Evolutionary conservation across 768 basidiomycete species (phyloP), one percentile per base, ranked within the genome.

Genomic region (Pholiota molesta): DNA sequence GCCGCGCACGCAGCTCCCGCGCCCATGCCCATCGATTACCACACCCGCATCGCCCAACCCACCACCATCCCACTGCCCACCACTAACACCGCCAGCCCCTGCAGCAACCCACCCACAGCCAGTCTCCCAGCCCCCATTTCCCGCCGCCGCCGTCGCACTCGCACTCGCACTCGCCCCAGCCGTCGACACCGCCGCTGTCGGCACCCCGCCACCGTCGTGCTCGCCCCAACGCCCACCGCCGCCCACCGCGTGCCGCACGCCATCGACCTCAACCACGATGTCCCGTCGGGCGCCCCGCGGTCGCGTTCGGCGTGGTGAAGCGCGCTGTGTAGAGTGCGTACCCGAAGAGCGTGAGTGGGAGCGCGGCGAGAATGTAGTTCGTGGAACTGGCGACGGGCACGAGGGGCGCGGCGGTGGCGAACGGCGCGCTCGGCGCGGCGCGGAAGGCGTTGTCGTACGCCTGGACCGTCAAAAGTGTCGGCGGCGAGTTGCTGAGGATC

Each of bases 401-500:
- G 5, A 58, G 45, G 8, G 33, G 19, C 5, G n/a, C 33, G 19
- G 29, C 21, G 8, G 45, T 21, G 7, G n/a, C 28, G 47, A 52
- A 58, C 0, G 57, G 57, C 4, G 35, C 7, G 19, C 23, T 28
- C 5, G 56, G 29, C 2, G 45, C 21, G 31, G 19, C 8, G 19
- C 7, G n/a, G 47, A 58, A 58, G n/a, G 57, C 52, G 21, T 52
- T 58, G 33, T 58, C 57, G 13, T 33, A 58, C 13, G 49, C 45
- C 21, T 33, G n/a, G 21, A 58, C 28, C 11, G 11, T 35, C 0
- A 47, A 47, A 19, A 35, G 14, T 0, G 47, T 39, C 1, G 47
- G 45, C 2, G 57, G 14, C 2, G 31, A n/a, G 14, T 45, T 37
- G 17, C 47, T 49, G 7, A 49, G 8, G 5, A 49, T 19, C 47